Evolutionary conservation across 495 filamentous ascomycete genomes (phyloP).

Genomic region (Neurospora sp.): DNA sequence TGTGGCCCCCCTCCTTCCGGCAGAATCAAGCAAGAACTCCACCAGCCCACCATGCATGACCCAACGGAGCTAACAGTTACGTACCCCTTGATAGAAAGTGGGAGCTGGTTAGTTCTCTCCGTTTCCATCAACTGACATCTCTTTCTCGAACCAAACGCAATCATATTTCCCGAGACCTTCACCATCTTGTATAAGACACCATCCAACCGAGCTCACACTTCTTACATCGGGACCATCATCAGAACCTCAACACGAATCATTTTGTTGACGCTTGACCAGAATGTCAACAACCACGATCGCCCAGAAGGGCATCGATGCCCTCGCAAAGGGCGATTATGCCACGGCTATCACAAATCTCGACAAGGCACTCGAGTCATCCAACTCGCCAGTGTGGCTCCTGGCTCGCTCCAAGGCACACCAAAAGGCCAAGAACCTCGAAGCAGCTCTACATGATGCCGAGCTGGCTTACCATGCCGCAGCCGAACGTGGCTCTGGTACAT

Average conservation of each 20-base stretch:
- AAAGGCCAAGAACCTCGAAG: constrained; percentile 39
- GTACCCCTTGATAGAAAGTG: not conserved
- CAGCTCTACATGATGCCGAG: constrained; percentile 74
- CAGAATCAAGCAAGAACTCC: not conserved
- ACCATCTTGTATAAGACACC: not conserved
- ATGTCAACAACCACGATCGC: constrained; percentile 25
- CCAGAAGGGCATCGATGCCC: constrained; percentile 43
- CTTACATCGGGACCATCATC: not conserved
- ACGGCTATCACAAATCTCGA: constrained; percentile 64
- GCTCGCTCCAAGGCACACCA: constrained; percentile 79
- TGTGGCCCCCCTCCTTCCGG: not conserved
- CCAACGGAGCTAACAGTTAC: not conserved
- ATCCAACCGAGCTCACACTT: not conserved
- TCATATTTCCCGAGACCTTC: not conserved
- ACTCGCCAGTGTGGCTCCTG: constrained; percentile 73
- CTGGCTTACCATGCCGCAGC: constrained; percentile 57
- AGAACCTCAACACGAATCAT: not conserved
- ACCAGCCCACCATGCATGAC: not conserved
- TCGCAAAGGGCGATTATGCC: constrained; percentile 50
- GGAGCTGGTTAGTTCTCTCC: not conserved
- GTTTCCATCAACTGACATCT: not conserved
- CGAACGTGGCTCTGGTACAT: constrained; percentile 49
- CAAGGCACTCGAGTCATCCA: constrained; percentile 58
- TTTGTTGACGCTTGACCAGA: not conserved
- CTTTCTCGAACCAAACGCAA: not conserved